Percentiles rank a stretch among this genome's conserved stretches.
Evolutionary conservation across 495 filamentous ascomycete species (phyloP).

Genomic region (Cryomyces minteri): DNA sequence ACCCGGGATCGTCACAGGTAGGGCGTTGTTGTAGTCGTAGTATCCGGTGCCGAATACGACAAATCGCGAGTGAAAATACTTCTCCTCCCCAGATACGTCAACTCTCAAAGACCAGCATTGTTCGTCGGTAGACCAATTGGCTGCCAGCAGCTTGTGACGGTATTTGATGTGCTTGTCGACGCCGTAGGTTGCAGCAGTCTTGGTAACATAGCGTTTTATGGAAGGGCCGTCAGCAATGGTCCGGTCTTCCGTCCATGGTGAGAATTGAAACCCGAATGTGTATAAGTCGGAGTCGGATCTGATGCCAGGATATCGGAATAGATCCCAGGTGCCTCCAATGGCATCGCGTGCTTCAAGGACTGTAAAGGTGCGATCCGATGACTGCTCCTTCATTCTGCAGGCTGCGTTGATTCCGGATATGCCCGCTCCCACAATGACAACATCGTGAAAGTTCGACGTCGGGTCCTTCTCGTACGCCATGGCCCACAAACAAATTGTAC

Average conservation of each 20-base stretch:
- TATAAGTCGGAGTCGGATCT: slow-evolving; percentile 40
- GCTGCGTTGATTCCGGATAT: slow-evolving; percentile 61
- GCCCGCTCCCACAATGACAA: slow-evolving; percentile 54
- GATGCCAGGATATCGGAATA: slow-evolving; percentile 53
- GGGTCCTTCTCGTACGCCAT: too few relatives aligned
- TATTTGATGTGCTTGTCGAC: slow-evolving; percentile 45
- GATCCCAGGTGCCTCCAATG: slow-evolving; percentile 54
- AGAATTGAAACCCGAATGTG: slow-evolving; percentile 50
- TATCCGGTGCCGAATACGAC: slow-evolving; percentile 48
- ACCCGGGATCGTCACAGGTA: slow-evolving; percentile 37
- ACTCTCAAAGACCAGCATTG: slow-evolving; percentile 44
- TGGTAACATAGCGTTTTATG: slow-evolving; percentile 44
- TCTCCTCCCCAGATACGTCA: slow-evolving; percentile 28
- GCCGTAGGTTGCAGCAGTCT: slow-evolving; percentile 35
- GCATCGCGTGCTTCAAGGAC: slow-evolving; percentile 42
- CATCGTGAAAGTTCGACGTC: slow-evolving; percentile 20
- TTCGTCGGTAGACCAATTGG: slow-evolving; percentile 40
- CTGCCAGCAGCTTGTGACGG: slow-evolving; percentile 32
- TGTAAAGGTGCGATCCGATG: slow-evolving; percentile 32
- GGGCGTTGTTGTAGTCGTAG: slow-evolving; percentile 42
- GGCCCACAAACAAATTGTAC: too few relatives aligned
- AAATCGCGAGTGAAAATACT: slow-evolving; percentile 31
- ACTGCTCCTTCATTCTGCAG: slow-evolving; percentile 30
- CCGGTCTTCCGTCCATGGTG: slow-evolving; percentile 39
- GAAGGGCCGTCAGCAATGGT: slow-evolving; percentile 40